Base-by-base conservation (phyloP, 768 basidiomycete genomes). In the Pleurotus tuoliensis region DNA sequence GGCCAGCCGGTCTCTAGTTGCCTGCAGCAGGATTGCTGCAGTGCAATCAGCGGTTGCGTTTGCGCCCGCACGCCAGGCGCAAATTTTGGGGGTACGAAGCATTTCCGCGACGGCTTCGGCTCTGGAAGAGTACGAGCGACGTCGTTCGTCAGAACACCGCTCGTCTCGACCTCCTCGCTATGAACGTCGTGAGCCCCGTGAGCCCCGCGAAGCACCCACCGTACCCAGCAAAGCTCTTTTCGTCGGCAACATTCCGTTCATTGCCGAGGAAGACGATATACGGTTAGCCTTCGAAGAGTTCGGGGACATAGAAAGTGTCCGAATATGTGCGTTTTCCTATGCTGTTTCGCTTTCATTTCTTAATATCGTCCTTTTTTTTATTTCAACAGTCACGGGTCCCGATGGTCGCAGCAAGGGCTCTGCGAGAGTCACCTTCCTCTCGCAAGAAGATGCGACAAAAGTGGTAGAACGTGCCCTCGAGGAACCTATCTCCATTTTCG, bases 231-330 rank as follows among this genome's bases (percentile, higher is more conserved):
- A 67, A 8, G 70, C 69, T 2, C 62, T 84, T 49, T 84, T 68
- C 44, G 60, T 82, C 30, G 78, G 74, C 7, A 85, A 84, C 59
- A n/a, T 85, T n/a, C 80, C 82, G 48, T 88, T 70, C 64, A 69
- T 62, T 15, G 62, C 69, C 39, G 74, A 71, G 1, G 76, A 73
- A 58, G 66, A 64, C 18, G 72, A 82, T 45, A 47, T 85, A 9
- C 56, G 66, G 40, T 71, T 74, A 3, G 68, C 71, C 15, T 78
- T 83, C 61, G 65, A 62, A 18, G 64, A 70, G 22, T 82, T 77
- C 61, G 83, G 82, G 6, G 56, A 66, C 18, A 58, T 84, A 40
- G 56, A 56, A 38, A 60, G 56, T 12, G 61, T 83, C 43, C 66
- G 66, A 37, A 47, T 84, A 44, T 65, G 82, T 81, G 57, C 45